A percentile compares a stretch with the other conserved stretches of the same genome.
Conservation (phyloP, 192 early-diverging fungal genomes). For the Coemansia sp. region DNA sequence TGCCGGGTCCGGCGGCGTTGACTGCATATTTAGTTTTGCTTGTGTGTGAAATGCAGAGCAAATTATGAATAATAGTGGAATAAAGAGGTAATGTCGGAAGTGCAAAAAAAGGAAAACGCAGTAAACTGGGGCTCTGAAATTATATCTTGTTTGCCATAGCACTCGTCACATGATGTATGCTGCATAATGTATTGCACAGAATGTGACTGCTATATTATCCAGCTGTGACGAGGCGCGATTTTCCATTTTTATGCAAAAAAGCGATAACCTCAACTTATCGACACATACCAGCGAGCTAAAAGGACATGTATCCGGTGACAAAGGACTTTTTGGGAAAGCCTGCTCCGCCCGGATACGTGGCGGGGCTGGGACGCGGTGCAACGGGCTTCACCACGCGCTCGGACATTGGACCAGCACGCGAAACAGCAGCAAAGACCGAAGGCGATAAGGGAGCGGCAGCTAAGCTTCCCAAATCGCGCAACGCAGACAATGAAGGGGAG, state of each 20-base stretch:
- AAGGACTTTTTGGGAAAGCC: constrained; percentile 93
- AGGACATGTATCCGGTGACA: constrained; percentile 35
- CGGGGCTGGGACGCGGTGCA: constrained; percentile 94
- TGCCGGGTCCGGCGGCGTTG: too few relatives aligned
- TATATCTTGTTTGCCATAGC: too few relatives aligned
- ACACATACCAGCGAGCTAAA: too few relatives aligned
- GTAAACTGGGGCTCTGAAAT: too few relatives aligned
- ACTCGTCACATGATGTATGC: background rate
- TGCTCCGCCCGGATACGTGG: constrained; percentile 95
- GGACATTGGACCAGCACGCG: constrained; percentile 95
- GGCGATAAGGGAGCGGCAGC: constrained; percentile 48
- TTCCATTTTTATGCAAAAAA: background rate
- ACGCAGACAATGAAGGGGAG: constrained; percentile 2
- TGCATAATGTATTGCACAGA: background rate
- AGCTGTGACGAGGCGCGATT: background rate
- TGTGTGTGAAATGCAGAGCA: too few relatives aligned
- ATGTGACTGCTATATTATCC: background rate
- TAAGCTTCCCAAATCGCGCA: background rate
- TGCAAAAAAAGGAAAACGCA: too few relatives aligned
- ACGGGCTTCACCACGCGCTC: constrained; percentile 97
- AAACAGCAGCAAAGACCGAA: constrained; percentile 35
- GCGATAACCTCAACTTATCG: too few relatives aligned
- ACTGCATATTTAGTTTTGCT: too few relatives aligned
- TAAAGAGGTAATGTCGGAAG: too few relatives aligned
- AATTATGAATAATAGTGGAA: too few relatives aligned